phyloP scores from a whole-genome alignment of 768 basidiomycete genomes.

The Holtermanniella nyarrowii region DNA sequence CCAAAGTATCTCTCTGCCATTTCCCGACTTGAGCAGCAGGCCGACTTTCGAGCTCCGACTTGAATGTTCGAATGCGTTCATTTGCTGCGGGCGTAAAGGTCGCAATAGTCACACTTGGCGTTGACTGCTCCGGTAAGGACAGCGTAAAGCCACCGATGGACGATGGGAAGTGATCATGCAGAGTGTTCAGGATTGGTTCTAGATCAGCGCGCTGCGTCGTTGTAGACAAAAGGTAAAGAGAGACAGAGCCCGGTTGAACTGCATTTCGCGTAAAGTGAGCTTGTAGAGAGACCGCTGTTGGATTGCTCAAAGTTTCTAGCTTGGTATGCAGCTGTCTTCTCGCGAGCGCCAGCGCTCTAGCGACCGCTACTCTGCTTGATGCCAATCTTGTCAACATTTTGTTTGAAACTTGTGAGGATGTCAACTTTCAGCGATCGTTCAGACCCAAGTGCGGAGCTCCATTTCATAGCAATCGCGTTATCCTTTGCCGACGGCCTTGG shows the following conservation, averaged over 20 bases:
- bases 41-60: constrained; percentile 14
- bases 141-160: not conserved
- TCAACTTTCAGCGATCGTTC: no score
- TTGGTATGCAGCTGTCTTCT: not conserved
- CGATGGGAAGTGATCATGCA: not conserved
- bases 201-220: not conserved
- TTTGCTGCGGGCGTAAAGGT: constrained; percentile 8
- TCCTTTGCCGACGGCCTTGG: no score
- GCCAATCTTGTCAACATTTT: not conserved
- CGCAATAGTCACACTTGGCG: constrained; percentile 8
- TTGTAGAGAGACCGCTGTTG: not conserved
- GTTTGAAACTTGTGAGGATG: not conserved
- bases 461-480: no score
- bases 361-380: not conserved
- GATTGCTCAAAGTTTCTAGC: not conserved
- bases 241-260: not conserved
- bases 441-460: no score
- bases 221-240: not conserved
- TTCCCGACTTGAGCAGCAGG: constrained; percentile 24
- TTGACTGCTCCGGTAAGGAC: not conserved
- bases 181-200: not conserved
- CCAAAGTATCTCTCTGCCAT: constrained; percentile 12
- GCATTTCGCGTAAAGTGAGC: not conserved
- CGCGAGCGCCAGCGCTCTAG: not conserved
- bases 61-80: constrained; percentile 4